These are phyloP conservation scores for Pulveroboletus ravenelii DNA, from an alignment of 768 basidiomycete genomes.

Conservation along the genomic window DNA sequence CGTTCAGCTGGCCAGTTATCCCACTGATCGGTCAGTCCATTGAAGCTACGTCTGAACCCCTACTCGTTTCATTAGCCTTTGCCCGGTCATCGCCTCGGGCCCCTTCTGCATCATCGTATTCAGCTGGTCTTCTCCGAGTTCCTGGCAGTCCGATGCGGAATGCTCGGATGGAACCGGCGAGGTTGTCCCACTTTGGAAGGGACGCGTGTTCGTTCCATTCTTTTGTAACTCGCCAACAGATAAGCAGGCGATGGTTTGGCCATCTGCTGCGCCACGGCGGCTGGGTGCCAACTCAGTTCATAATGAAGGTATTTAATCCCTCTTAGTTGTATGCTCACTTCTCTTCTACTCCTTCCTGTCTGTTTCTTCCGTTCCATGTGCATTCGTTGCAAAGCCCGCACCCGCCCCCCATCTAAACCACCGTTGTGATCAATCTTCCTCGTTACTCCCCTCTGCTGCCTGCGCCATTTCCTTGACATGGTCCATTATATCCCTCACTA, in stretches of 20 bases:
- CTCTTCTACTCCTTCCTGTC: background rate
- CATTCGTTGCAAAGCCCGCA: background rate
- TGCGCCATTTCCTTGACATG: conserved; percentile 1
- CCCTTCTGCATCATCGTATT: background rate
- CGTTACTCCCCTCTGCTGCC: background rate
- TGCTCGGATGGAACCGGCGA: background rate
- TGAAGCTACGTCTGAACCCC: background rate
- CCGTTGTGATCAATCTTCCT: too few species aligned
- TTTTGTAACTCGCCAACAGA: too few species aligned
- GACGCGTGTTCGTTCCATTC: too few species aligned
- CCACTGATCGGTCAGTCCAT: background rate
- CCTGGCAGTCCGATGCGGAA: background rate
- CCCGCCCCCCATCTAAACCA: background rate
- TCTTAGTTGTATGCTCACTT: too few species aligned
- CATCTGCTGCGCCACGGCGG: too few species aligned
- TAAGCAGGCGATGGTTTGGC: too few species aligned
- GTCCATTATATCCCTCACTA: background rate
- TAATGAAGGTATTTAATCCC: too few species aligned
- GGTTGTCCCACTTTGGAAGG: background rate
- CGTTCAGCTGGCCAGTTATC: background rate
- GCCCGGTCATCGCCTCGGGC: background rate
- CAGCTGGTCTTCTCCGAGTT: too few species aligned
- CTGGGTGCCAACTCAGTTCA: too few species aligned
- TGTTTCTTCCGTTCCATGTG: background rate
- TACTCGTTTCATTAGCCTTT: background rate